Conservation (phyloP, 2,329 filamentous ascomycete genomes). For the Fusarium paranaense region DNA sequence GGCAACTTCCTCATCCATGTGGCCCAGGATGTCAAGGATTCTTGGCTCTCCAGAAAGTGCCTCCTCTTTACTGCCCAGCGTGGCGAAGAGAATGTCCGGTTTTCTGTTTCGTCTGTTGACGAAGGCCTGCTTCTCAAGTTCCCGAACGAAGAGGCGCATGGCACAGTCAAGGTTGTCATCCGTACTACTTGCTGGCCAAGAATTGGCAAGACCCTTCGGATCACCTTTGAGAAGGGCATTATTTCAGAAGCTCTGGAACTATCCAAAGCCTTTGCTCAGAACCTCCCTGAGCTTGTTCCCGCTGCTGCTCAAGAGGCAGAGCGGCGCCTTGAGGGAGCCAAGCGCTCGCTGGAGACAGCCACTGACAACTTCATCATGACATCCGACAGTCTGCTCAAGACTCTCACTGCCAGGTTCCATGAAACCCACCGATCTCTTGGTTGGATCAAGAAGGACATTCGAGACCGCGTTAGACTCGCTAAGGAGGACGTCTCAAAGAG, state of each 20-base stretch:
- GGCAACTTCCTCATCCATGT: constrained; percentile 67
- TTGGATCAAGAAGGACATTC: constrained; percentile 31
- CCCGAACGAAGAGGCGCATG: constrained; percentile 65
- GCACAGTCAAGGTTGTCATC: constrained; percentile 68
- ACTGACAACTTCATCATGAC: constrained; percentile 46
- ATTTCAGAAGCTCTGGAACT: constrained; percentile 59
- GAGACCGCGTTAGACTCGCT: constrained; percentile 29
- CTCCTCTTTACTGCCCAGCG: constrained; percentile 67
- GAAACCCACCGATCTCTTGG: constrained; percentile 41
- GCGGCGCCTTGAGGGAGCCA: constrained; percentile 51
- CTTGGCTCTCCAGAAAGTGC: constrained; percentile 68
- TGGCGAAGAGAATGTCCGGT: constrained; percentile 59
- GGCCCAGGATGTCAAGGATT: constrained; percentile 60
- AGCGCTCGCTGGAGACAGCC: constrained; percentile 46
- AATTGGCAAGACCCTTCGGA: constrained; percentile 69
- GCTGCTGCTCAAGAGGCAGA: constrained; percentile 55
- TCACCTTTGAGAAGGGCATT: constrained; percentile 67
- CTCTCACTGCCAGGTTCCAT: constrained; percentile 32
- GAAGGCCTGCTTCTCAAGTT: constrained; percentile 66
- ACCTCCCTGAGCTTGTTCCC: constrained; percentile 54
- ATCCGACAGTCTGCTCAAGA: constrained; percentile 45
- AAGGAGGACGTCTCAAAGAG: constrained; percentile 32
- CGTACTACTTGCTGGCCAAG: constrained; percentile 69
- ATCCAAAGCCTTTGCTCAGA: constrained; percentile 57
- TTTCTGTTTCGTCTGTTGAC: constrained; percentile 60